Evolutionary conservation across 2,329 filamentous ascomycete genomes (phyloP).

Genomic region (Diplodia sapinea): DNA sequence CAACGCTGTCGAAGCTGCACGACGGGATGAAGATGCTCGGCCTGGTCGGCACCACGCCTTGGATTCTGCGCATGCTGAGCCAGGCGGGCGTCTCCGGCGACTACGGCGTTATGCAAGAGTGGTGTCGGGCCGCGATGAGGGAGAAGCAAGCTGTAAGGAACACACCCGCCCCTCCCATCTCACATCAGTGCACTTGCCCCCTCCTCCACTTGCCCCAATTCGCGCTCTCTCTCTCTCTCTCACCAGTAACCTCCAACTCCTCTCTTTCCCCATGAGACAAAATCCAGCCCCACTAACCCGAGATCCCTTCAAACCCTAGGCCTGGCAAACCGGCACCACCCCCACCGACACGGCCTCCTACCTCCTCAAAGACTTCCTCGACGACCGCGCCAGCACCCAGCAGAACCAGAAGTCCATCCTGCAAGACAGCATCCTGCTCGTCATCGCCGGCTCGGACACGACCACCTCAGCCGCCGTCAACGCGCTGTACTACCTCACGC

Average conservation of each 20-base stretch:
- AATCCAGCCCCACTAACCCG: not conserved
- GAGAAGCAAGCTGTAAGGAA: constrained; percentile 13
- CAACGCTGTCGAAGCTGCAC: constrained; percentile 38
- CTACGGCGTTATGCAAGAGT: constrained; percentile 5
- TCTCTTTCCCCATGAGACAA: not conserved
- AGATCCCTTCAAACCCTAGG: not conserved
- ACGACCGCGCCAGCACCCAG: constrained; percentile 46
- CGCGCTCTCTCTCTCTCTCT: not conserved
- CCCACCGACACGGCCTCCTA: constrained; percentile 50
- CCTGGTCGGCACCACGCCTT: constrained; percentile 44
- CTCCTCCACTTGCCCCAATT: not conserved
- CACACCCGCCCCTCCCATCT: not conserved
- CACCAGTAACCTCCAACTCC: no score
- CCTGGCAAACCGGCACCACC: constrained; percentile 36
- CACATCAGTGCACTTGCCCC: not conserved
- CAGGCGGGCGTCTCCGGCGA: not conserved
- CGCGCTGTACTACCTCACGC: constrained; percentile 36
- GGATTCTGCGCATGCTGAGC: constrained; percentile 43
- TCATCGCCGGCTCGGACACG: constrained; percentile 41
- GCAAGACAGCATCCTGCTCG: constrained; percentile 44
- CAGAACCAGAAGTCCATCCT: constrained; percentile 36
- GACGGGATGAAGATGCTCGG: constrained; percentile 45
- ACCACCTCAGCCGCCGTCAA: constrained; percentile 12
- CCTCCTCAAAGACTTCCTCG: constrained; percentile 48
- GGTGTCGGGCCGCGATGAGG: constrained; percentile 13